phyloP scores from a whole-genome alignment of 2,329 filamentous ascomycete species.

The Arthrobotrys pseudoclavata region DNA sequence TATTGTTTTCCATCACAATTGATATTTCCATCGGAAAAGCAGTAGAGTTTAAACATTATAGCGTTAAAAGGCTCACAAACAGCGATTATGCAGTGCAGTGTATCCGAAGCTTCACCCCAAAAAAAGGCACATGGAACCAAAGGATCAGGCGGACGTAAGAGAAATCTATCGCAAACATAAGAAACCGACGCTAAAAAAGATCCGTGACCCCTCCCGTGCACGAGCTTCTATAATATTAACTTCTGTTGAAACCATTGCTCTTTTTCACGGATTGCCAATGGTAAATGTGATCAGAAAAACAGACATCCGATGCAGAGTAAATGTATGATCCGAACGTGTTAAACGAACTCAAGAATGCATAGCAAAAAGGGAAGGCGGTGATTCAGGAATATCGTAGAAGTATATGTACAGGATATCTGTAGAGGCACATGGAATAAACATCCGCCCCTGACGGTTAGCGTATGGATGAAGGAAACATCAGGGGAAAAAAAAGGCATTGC shows the following conservation, averaged over 20 bases:
- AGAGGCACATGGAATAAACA: too few species aligned
- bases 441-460: too few species aligned
- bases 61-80: neutral
- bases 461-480: neutral
- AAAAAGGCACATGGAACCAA: neutral
- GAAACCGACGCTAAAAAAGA: neutral
- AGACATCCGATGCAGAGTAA: conserved; percentile 8
- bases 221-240: neutral
- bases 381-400: neutral
- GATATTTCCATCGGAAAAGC: too few species aligned
- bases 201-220: neutral
- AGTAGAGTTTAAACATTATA: neutral
- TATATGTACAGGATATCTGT: conserved; percentile 23
- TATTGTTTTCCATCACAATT: too few species aligned
- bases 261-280: neutral
- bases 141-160: neutral
- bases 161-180: neutral
- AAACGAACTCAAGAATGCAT: neutral
- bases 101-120: too few species aligned
- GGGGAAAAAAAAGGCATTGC: neutral
- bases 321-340: conserved; percentile 6
- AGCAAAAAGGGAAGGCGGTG: neutral
- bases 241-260: neutral
- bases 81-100: neutral
- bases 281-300: conserved; percentile 4